Conservation (phyloP, 2,329 filamentous ascomycete genomes). For the Emericellopsis cladophorae region DNA sequence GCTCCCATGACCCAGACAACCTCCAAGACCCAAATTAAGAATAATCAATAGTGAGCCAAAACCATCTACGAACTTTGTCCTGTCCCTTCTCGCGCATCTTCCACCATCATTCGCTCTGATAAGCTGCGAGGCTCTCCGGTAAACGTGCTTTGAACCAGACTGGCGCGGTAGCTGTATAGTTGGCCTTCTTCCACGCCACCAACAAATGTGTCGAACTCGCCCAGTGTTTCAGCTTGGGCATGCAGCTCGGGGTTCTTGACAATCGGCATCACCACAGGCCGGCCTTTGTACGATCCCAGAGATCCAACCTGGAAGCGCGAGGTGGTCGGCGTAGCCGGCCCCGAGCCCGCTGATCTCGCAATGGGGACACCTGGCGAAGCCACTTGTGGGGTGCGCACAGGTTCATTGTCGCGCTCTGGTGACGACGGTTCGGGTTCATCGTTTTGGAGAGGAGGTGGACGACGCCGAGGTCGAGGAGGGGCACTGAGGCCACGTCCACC, state of each 20-base stretch:
- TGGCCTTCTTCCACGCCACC: constrained; percentile 36
- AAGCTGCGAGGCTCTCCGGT: constrained; percentile 32
- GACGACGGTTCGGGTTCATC: constrained; percentile 7
- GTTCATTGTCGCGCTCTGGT: constrained; percentile 3
- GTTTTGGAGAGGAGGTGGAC: constrained; percentile 15
- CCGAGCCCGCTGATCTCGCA: constrained; percentile 11
- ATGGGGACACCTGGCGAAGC: constrained; percentile 32
- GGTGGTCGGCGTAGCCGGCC: constrained; percentile 16
- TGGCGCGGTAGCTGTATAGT: constrained; percentile 28
- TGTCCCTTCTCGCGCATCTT: constrained; percentile 25
- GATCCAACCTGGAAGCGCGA: constrained; percentile 25
- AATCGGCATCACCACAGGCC: constrained; percentile 37
- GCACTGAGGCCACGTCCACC: constrained; percentile 17
- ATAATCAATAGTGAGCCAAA: too few species aligned
- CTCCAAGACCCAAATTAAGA: too few species aligned
- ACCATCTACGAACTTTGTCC: background rate
- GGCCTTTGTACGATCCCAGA: constrained; percentile 41
- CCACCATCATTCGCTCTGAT: constrained; percentile 34
- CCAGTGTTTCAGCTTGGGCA: constrained; percentile 32
- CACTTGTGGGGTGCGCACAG: constrained; percentile 17
- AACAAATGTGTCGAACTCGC: constrained; percentile 36
- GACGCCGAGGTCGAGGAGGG: constrained; percentile 12
- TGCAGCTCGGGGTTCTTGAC: constrained; percentile 35
- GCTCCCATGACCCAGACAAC: too few species aligned
- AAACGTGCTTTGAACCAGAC: constrained; percentile 24